Percentiles rank a stretch among this genome's conserved stretches.
Conservation (phyloP, 257 asterid species). For the Plantago elongata region DNA sequence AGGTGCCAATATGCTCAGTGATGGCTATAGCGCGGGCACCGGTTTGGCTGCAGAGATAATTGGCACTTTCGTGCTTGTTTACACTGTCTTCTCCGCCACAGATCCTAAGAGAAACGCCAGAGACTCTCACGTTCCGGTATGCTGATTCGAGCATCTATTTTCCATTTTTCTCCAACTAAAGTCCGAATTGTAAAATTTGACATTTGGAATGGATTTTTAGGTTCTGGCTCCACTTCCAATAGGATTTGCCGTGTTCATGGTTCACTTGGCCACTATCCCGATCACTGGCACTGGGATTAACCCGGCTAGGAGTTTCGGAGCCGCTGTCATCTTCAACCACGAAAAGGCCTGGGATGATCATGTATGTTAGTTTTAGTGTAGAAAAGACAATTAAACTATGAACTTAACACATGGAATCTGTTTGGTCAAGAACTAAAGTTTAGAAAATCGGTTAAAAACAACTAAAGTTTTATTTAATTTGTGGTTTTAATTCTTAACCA, state of each 20-base stretch:
- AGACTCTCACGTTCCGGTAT: slow-evolving; percentile 82
- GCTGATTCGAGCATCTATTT: slow-evolving; percentile 17
- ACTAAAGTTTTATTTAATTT: no score
- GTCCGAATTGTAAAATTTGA: no score
- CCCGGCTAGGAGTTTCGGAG: slow-evolving; percentile 78
- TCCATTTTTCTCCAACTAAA: background rate
- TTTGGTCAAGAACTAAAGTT: no score
- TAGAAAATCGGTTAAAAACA: no score
- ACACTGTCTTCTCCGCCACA: slow-evolving; percentile 77
- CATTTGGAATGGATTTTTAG: slow-evolving; percentile 16
- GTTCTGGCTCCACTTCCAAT: slow-evolving; percentile 84
- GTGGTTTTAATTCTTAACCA: no score
- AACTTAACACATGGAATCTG: no score
- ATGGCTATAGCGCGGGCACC: slow-evolving; percentile 49
- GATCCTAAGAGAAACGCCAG: slow-evolving; percentile 73
- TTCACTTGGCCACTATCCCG: slow-evolving; percentile 70
- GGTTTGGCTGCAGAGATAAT: slow-evolving; percentile 75
- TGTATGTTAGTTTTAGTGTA: slow-evolving; percentile 17
- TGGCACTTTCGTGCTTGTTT: slow-evolving; percentile 74
- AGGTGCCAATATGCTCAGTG: slow-evolving; percentile 50
- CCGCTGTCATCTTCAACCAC: slow-evolving; percentile 56
- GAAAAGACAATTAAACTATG: no score
- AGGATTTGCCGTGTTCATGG: slow-evolving; percentile 83
- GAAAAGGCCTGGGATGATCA: slow-evolving; percentile 68
- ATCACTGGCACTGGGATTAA: slow-evolving; percentile 82